Conservation (phyloP, 2,329 filamentous ascomycete genomes). For the Emmonsia crescens region DNA sequence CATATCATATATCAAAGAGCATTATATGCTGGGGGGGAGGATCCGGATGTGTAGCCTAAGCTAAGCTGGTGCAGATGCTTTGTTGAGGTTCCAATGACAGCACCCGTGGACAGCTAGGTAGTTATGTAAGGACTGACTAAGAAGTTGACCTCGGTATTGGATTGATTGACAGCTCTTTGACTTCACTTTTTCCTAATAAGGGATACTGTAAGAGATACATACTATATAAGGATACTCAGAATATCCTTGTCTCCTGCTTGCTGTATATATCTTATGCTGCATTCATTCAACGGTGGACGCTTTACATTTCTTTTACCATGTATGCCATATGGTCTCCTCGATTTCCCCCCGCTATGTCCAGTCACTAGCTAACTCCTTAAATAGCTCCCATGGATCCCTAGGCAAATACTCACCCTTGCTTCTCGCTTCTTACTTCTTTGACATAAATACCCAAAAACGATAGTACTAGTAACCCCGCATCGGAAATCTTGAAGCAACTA, state of each 20-base stretch:
- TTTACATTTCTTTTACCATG: too few relatives aligned
- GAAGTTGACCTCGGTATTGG: too few relatives aligned
- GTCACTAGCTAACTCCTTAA: not conserved
- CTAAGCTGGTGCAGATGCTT: not conserved
- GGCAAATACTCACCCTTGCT: not conserved
- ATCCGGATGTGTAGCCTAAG: not conserved
- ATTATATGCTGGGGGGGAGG: not conserved
- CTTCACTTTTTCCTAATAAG: too few relatives aligned
- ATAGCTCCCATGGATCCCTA: not conserved
- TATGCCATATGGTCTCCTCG: too few relatives aligned
- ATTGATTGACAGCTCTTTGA: too few relatives aligned
- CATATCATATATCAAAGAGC: too few relatives aligned
- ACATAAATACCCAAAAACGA: not conserved
- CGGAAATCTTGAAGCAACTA: not conserved
- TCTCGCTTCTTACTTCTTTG: not conserved
- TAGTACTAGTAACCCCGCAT: not conserved
- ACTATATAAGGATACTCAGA: not conserved
- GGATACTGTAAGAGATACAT: too few relatives aligned
- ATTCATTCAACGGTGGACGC: not conserved
- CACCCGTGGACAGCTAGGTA: too few relatives aligned
- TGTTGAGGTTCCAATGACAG: not conserved
- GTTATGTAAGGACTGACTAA: not conserved
- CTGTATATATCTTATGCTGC: not conserved
- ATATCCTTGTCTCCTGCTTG: not conserved
- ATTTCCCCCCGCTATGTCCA: not conserved